These are phyloP conservation scores for Boletales sp. DNA, from an alignment of 768 basidiomycete species.

Conservation along the genomic window DNA sequence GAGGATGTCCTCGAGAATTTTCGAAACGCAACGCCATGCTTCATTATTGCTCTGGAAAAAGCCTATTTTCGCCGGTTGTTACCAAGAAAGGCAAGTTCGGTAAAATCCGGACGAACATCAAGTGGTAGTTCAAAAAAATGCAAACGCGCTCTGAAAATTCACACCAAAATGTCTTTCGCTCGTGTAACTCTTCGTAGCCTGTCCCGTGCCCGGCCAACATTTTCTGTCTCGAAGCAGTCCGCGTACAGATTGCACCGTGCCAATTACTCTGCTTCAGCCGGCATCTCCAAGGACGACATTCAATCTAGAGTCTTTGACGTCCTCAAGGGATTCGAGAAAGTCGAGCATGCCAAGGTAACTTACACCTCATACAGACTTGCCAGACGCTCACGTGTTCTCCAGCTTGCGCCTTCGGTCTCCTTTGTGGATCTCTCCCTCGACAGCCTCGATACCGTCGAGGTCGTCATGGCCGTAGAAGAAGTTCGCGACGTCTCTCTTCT, in stretches of 20 bases:
- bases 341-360: slow-evolving; percentile 27
- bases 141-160: slow-evolving; percentile 10
- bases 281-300: slow-evolving; percentile 21
- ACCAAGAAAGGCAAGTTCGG: slow-evolving; percentile 10
- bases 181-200: slow-evolving; percentile 31
- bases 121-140: no score
- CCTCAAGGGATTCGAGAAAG: slow-evolving; percentile 30
- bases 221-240: slow-evolving; percentile 27
- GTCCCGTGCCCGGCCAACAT: slow-evolving; percentile 24
- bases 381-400: slow-evolving; percentile 22
- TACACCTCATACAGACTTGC: background rate
- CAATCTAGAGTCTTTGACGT: slow-evolving; percentile 25
- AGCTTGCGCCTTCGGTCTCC: slow-evolving; percentile 63
- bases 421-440: slow-evolving; percentile 64
- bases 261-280: slow-evolving; percentile 27
- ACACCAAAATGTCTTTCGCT: slow-evolving; percentile 32
- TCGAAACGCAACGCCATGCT: slow-evolving; percentile 91
- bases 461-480: slow-evolving; percentile 99
- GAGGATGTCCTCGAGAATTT: slow-evolving; percentile 90
- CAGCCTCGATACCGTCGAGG: slow-evolving; percentile 95
- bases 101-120: slow-evolving; percentile 22
- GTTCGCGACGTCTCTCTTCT: slow-evolving; percentile 30
- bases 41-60: slow-evolving; percentile 48
- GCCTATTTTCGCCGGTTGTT: no score
- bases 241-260: slow-evolving; percentile 29